Percentiles rank a stretch among this genome's conserved stretches.
Evolutionary conservation across 345 rosid species (phyloP).

Genomic region (Linum lewisii): DNA sequence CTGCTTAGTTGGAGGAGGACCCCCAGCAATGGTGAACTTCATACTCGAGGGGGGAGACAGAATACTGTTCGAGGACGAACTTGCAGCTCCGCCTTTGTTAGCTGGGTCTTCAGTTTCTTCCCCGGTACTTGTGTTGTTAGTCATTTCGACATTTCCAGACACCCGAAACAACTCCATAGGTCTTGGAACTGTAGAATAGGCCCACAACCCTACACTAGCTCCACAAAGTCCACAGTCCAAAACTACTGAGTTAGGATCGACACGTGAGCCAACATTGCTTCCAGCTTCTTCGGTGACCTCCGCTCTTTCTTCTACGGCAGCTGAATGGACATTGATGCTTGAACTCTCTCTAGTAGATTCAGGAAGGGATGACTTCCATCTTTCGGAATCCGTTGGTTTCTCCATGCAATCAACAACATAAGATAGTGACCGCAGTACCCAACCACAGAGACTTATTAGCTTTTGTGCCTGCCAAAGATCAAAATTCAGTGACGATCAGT

Average conservation of each 20-base stretch:
- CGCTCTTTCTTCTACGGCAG: constrained; percentile 18
- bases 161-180: constrained; percentile 76
- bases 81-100: constrained; percentile 8
- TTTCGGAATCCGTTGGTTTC: constrained; percentile 24
- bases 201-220: constrained; percentile 91
- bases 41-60: constrained; percentile 32
- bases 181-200: constrained; percentile 44
- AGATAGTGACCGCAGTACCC: constrained; percentile 81
- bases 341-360: constrained; percentile 29
- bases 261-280: constrained; percentile 24
- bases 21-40: constrained; percentile 82
- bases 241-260: constrained; percentile 71
- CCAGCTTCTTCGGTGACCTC: constrained; percentile 26
- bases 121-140: constrained; percentile 22
- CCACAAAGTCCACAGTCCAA: constrained; percentile 93
- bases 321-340: constrained; percentile 18
- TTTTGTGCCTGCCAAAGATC: constrained; percentile 59
- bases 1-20: constrained; percentile 77
- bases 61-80: constrained; percentile 16
- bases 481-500: constrained; percentile 2
- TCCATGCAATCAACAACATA: constrained; percentile 66
- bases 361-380: constrained; percentile 27
- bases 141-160: constrained; percentile 47
- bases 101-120: constrained; percentile 18
- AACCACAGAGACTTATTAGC: constrained; percentile 76